Conservation (phyloP, 2,329 filamentous ascomycete genomes). For the Penicillium sp. region DNA sequence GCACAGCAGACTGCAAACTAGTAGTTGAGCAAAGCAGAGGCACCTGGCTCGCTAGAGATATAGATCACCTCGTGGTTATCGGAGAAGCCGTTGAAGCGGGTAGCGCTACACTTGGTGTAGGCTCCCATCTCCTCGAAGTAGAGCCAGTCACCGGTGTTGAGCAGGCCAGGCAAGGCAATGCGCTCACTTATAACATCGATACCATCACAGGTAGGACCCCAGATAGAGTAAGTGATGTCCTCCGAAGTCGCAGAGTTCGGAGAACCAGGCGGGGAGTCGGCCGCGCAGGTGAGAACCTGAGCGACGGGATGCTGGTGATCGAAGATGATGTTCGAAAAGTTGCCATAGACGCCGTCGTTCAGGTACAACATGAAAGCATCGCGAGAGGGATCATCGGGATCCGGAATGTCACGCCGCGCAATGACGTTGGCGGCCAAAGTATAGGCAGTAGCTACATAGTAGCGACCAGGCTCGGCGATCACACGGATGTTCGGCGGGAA, state of each 20-base stretch:
- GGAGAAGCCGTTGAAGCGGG: slow-evolving; percentile 94
- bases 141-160: slow-evolving; percentile 95
- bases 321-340: slow-evolving; percentile 99
- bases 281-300: slow-evolving; percentile 68
- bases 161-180: slow-evolving; percentile 69
- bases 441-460: slow-evolving; percentile 91
- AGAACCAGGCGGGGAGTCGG: slow-evolving; percentile 57
- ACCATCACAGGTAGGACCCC: slow-evolving; percentile 96
- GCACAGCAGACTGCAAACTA: slow-evolving; percentile 17
- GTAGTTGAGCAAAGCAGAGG: slow-evolving; percentile 65
- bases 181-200: slow-evolving; percentile 91
- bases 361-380: slow-evolving; percentile 91
- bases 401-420: slow-evolving; percentile 81
- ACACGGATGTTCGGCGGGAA: slow-evolving; percentile 81
- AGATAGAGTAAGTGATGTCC: slow-evolving; percentile 84
- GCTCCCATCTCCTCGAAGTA: slow-evolving; percentile 99
- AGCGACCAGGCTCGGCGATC: slow-evolving; percentile 94
- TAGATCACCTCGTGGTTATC: slow-evolving; percentile 92
- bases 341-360: slow-evolving; percentile 96
- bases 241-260: slow-evolving; percentile 39
- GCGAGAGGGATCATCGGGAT: slow-evolving; percentile 51
- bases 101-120: slow-evolving; percentile 97
- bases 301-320: slow-evolving; percentile 92
- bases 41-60: slow-evolving; percentile 88
- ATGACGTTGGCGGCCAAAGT: slow-evolving; percentile 95